phyloP scores from a whole-genome alignment of 305 asterid species.

The Striga hermonthica region DNA sequence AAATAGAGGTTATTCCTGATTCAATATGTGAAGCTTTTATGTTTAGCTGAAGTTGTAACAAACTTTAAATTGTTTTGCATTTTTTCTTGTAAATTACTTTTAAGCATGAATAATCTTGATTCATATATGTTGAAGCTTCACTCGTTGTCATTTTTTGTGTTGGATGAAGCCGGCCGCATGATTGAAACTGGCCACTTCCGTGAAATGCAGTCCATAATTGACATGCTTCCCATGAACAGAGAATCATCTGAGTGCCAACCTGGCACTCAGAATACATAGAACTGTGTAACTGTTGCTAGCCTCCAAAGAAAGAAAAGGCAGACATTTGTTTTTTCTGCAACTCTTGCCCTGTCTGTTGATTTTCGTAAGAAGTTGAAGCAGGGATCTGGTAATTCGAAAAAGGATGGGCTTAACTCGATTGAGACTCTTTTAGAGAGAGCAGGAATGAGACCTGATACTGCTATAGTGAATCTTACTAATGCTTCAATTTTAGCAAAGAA shows the following conservation, averaged over 20 bases:
- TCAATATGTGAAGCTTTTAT: slow-evolving; percentile 4
- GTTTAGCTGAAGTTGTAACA: slow-evolving; percentile 13
- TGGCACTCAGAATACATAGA: slow-evolving; percentile 51
- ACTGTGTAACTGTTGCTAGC: slow-evolving; percentile 61
- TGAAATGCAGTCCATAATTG: slow-evolving; percentile 89
- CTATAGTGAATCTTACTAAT: slow-evolving; percentile 84
- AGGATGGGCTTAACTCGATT: slow-evolving; percentile 67
- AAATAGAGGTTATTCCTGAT: not conserved
- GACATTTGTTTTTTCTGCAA: slow-evolving; percentile 95
- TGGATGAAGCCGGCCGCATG: slow-evolving; percentile 99
- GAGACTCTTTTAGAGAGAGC: slow-evolving; percentile 89
- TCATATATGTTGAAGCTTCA: slow-evolving; percentile 63
- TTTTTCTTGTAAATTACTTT: slow-evolving; percentile 7
- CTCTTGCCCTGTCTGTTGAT: slow-evolving; percentile 87
- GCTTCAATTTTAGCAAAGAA: slow-evolving; percentile 79
- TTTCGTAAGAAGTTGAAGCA: slow-evolving; percentile 88
- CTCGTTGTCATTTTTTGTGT: slow-evolving; percentile 86
- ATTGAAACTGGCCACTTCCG: slow-evolving; percentile 92
- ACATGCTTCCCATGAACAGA: slow-evolving; percentile 80
- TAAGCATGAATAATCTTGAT: slow-evolving; percentile 22
- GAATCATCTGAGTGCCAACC: slow-evolving; percentile 53
- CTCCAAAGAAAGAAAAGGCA: slow-evolving; percentile 87
- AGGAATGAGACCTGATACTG: slow-evolving; percentile 85
- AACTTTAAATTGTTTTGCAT: not conserved
- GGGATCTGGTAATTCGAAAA: slow-evolving; percentile 56